Evolutionary conservation across 1,139 yeast species (phyloP), one percentile per base, ranked within the genome.

Genomic region (Suhomyces coccinellae): DNA sequence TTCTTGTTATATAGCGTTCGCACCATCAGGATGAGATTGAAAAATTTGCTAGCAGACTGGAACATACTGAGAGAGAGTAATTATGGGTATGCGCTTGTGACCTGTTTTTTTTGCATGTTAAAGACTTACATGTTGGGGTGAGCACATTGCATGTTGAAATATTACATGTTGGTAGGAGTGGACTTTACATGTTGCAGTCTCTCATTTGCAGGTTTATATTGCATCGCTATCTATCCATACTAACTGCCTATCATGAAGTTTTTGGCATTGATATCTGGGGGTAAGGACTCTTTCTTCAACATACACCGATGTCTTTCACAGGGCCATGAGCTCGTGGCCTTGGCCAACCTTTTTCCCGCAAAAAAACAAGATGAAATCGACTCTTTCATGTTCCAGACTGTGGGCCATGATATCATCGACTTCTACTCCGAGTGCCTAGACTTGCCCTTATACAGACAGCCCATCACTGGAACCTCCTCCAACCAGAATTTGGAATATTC

Each of bases 301-400:
- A 83, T 93, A 34, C 71, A 89, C 38, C 96, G 91, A 59, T 89
- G 98, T 59, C 59, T 87, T 12, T 75, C 80, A 4, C 82, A 86
- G 47, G 96, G 95, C 6, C 99, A 93, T 67, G 87, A 87, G 56
- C 69, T 93, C 11, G 79, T 79, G 0, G 97, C 97, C 0, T 65
- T 93, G 41, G 99, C 90, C 0, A 93, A 93, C 57, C 66, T 93
- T 48, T 82, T 82, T 57, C 99, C 99, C 2, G 70, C 73, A 8
- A 27, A 27, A 17, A 34, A 43, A 5, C 61, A 65, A 16, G 79
- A 77, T 53, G 99, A 93, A 62, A 71, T 93, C 47, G 97, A 93
- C 65, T 87, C 97, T 45, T 93, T 86, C 62, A 93, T 93, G 99
- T 93, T 88, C 65, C 99, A 93, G 65, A 93, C 99, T 0, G 99